Evolutionary conservation across 208 protist genomes (phyloP).

Genomic region (Wallacemonas sp.): DNA sequence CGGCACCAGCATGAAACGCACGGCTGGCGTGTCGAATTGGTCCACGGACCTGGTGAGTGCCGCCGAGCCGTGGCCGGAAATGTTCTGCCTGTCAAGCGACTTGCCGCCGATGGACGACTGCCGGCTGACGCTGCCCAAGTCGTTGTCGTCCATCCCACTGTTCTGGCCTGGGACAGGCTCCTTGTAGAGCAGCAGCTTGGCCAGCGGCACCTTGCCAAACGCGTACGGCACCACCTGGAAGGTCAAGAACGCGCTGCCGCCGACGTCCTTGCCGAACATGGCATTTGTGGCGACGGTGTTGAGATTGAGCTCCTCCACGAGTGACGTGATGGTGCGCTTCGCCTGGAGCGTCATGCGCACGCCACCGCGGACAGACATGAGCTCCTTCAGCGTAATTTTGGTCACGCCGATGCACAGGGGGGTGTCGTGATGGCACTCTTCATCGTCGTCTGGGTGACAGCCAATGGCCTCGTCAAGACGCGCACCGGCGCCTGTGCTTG

Average conservation of each 20-base stretch:
- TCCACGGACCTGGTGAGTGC: neutral
- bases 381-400: slow-evolving; percentile 72
- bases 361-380: slow-evolving; percentile 58
- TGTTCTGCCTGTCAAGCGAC: neutral
- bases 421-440: slow-evolving; percentile 33
- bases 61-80: neutral
- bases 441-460: slow-evolving; percentile 4
- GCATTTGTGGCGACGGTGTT: slow-evolving; percentile 66
- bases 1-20: slow-evolving; percentile 76
- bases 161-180: neutral
- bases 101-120: slow-evolving; percentile 3
- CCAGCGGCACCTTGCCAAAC: slow-evolving; percentile 52
- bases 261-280: slow-evolving; percentile 77
- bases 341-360: slow-evolving; percentile 77
- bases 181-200: slow-evolving; percentile 37
- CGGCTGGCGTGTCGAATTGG: slow-evolving; percentile 43
- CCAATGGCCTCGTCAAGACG: slow-evolving; percentile 21
- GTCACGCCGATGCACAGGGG: slow-evolving; percentile 83
- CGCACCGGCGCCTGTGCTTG: neutral
- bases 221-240: slow-evolving; percentile 68
- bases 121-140: slow-evolving; percentile 17
- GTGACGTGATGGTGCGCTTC: slow-evolving; percentile 49
- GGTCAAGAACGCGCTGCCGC: slow-evolving; percentile 70
- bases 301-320: slow-evolving; percentile 70
- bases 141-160: slow-evolving; percentile 2